Evolutionary conservation across 768 basidiomycete species (phyloP).

Genomic region (Mycena galopus): DNA sequence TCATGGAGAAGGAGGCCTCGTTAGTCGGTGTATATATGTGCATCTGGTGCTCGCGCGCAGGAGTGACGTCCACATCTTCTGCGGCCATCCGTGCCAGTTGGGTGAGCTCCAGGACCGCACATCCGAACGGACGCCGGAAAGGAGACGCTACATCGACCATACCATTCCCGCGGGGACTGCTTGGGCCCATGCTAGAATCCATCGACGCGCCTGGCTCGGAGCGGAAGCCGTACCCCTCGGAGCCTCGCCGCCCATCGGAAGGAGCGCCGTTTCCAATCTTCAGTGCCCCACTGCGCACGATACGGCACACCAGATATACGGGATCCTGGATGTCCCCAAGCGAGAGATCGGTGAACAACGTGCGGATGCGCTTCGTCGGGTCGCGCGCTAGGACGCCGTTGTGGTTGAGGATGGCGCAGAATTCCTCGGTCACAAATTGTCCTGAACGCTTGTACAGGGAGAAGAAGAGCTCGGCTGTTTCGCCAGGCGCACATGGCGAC

Average conservation of each 20-base stretch:
- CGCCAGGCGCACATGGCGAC: constrained; percentile 89
- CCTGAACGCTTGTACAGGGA: constrained; percentile 91
- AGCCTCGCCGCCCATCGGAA: constrained; percentile 64
- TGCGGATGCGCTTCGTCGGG: constrained; percentile 80
- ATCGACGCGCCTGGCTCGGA: constrained; percentile 17
- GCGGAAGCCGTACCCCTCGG: constrained; percentile 55
- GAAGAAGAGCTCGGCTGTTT: constrained; percentile 94
- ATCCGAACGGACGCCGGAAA: constrained; percentile 94
- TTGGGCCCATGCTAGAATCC: constrained; percentile 27
- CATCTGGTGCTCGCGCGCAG: constrained; percentile 84
- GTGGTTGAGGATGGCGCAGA: constrained; percentile 89
- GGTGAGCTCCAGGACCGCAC: constrained; percentile 89
- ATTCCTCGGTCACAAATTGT: constrained; percentile 95
- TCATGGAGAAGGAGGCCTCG: constrained; percentile 90
- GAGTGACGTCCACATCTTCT: constrained; percentile 73
- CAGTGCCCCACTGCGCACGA: constrained; percentile 89
- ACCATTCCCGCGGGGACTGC: constrained; percentile 43
- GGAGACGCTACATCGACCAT: constrained; percentile 55
- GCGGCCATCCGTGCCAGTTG: constrained; percentile 77
- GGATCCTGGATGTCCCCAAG: constrained; percentile 88
- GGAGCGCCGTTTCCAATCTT: constrained; percentile 72
- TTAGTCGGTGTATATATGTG: constrained; percentile 88
- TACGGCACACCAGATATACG: constrained; percentile 90
- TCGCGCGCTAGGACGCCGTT: constrained; percentile 90
- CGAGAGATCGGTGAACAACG: constrained; percentile 92